phyloP scores from a whole-genome alignment of 805 yeast genomes.

The Kluyveromyces lactis region DNA sequence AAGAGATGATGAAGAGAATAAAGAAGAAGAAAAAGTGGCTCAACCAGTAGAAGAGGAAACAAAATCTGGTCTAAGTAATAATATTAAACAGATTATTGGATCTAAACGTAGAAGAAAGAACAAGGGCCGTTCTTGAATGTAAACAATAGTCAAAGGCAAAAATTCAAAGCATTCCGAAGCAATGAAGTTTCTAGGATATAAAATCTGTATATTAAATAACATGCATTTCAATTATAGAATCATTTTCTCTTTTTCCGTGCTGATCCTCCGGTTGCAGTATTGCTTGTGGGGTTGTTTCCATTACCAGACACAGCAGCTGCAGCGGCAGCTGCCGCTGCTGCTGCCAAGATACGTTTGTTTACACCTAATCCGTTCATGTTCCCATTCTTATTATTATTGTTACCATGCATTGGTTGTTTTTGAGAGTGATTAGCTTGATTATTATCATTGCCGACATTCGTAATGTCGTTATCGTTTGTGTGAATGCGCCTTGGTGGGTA shows the following conservation, averaged over 20 bases:
- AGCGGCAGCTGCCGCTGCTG: conserved; percentile 32
- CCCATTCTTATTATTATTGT: conserved; percentile 9
- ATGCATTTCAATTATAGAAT: conserved; percentile 2
- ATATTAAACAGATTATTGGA: conserved; percentile 57
- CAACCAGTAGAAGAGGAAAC: conserved; percentile 17
- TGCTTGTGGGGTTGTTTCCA: conserved; percentile 2
- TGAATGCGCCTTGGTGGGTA: conserved; percentile 86
- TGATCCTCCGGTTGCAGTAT: conserved; percentile 18
- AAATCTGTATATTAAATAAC: conserved; percentile 1
- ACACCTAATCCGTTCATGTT: conserved; percentile 29
- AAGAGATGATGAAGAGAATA: conserved; percentile 21
- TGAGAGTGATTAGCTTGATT: conserved; percentile 14
- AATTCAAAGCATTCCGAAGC: background rate
- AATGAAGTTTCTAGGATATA: no score
- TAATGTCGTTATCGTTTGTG: conserved; percentile 78
- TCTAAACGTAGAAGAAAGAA: conserved; percentile 58
- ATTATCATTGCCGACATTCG: conserved; percentile 20
- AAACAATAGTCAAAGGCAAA: background rate
- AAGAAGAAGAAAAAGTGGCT: conserved; percentile 30
- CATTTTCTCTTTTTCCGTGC: conserved; percentile 23
- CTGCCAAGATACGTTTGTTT: conserved; percentile 29
- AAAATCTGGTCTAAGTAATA: conserved; percentile 39
- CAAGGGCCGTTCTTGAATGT: conserved; percentile 24
- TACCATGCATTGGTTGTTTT: conserved; percentile 14
- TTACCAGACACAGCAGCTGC: conserved; percentile 23